Evolutionary conservation across 2,329 filamentous ascomycete species (phyloP).

Genomic region (Colletotrichum lindemuthianum): DNA sequence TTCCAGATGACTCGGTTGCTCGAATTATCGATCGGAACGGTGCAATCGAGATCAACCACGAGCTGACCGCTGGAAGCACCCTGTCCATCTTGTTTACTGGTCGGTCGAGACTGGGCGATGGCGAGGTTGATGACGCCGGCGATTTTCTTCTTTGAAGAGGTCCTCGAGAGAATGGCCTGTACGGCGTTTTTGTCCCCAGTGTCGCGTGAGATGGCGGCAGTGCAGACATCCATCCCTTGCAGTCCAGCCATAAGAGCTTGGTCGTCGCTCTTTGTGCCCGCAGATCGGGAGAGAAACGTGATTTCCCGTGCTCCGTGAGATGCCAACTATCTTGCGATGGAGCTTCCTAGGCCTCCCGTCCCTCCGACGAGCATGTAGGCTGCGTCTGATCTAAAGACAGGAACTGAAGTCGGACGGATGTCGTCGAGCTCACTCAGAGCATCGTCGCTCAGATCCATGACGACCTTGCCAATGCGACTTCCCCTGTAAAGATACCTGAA

Average conservation of each 20-base stretch:
- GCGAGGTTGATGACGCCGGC: constrained; percentile 16
- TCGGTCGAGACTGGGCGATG: background rate
- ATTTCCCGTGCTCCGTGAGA: constrained; percentile 42
- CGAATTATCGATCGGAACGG: background rate
- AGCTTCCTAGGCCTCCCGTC: constrained; percentile 44
- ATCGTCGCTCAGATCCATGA: constrained; percentile 40
- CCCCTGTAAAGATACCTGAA: constrained; percentile 57
- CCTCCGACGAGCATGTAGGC: constrained; percentile 45
- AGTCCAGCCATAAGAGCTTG: background rate
- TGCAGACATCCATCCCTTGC: background rate
- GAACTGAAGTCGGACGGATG: background rate
- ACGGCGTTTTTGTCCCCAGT: background rate
- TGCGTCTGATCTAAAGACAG: background rate
- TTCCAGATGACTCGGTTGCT: constrained; percentile 16
- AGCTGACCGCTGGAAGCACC: background rate
- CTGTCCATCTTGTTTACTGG: background rate
- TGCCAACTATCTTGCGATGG: constrained; percentile 43
- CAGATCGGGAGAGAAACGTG: constrained; percentile 41
- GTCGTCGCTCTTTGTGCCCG: background rate
- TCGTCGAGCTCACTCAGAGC: background rate
- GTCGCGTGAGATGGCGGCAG: background rate
- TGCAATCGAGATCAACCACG: constrained; percentile 5
- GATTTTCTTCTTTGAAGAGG: constrained; percentile 8
- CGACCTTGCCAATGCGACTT: constrained; percentile 57
- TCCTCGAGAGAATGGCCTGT: background rate